A percentile compares a stretch with the other conserved stretches of the same genome.
Evolutionary conservation across 345 rosid species (phyloP).

Genomic region (Hibiscus trionum): DNA sequence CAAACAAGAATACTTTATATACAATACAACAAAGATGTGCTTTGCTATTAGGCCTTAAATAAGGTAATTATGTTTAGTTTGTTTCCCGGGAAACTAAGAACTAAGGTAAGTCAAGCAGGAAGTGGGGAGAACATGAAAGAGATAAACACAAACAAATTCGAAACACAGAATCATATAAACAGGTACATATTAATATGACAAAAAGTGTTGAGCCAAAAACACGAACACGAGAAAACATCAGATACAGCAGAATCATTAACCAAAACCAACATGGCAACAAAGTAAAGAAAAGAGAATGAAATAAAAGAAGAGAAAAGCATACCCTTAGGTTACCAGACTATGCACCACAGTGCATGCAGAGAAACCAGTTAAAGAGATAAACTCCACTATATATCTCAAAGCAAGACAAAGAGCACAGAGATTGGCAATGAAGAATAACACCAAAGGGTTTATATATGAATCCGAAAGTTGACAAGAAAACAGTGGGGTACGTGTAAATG

Average conservation of each 20-base stretch:
- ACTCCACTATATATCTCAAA: background rate
- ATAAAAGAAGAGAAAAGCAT: background rate
- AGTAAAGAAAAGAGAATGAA: background rate
- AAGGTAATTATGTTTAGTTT: background rate
- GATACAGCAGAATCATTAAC: background rate
- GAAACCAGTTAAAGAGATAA: background rate
- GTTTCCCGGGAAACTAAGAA: background rate
- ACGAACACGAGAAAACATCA: background rate
- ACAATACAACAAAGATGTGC: background rate
- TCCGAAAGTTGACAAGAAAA: conserved; percentile 16
- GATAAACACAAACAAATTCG: background rate
- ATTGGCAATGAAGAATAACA: background rate
- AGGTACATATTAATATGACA: background rate
- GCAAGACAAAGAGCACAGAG: background rate
- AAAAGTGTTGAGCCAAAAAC: background rate
- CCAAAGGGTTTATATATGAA: conserved; percentile 1
- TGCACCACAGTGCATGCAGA: conserved; percentile 8
- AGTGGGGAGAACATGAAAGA: background rate
- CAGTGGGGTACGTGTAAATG: conserved; percentile 7
- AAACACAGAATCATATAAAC: background rate
- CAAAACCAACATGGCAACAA: background rate
- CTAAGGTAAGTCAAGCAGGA: background rate
- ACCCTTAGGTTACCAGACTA: conserved; percentile 5
- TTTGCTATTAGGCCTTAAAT: background rate
- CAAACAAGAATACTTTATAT: background rate